These are phyloP conservation scores for Carallia brachiata DNA, from an alignment of 345 rosid genomes.

Conservation along the genomic window DNA sequence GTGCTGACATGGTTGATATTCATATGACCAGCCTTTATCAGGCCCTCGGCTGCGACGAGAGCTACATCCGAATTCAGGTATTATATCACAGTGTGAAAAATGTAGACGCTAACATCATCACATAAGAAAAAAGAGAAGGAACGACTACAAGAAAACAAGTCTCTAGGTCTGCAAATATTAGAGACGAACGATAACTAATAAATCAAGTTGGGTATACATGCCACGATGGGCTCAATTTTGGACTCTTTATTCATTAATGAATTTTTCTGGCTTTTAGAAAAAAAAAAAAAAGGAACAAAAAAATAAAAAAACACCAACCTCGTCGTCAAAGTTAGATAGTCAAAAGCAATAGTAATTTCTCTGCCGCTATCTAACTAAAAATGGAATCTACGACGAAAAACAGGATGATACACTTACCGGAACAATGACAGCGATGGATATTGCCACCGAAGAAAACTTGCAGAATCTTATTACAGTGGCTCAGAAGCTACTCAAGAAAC, in stretches of 20 bases:
- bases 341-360: too few relatives aligned
- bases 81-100: too few relatives aligned
- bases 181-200: not conserved
- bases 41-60: slow-evolving; percentile 43
- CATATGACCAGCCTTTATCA: slow-evolving; percentile 49
- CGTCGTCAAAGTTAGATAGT: too few relatives aligned
- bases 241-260: too few relatives aligned
- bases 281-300: too few relatives aligned
- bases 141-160: too few relatives aligned
- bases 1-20: slow-evolving; percentile 61
- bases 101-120: too few relatives aligned
- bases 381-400: not conserved
- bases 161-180: not conserved
- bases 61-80: slow-evolving; percentile 53
- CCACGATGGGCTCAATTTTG: too few relatives aligned
- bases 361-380: too few relatives aligned
- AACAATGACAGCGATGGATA: slow-evolving; percentile 49
- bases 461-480: slow-evolving; percentile 44
- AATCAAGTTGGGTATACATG: not conserved
- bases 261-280: too few relatives aligned
- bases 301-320: too few relatives aligned
- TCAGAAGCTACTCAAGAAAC: slow-evolving; percentile 48
- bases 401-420: slow-evolving; percentile 67
- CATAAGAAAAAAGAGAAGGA: too few relatives aligned
- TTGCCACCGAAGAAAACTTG: slow-evolving; percentile 51